Evolutionary conservation across 176 grass and related monocot genomes (phyloP).

Genomic region (Avena eriantha): DNA sequence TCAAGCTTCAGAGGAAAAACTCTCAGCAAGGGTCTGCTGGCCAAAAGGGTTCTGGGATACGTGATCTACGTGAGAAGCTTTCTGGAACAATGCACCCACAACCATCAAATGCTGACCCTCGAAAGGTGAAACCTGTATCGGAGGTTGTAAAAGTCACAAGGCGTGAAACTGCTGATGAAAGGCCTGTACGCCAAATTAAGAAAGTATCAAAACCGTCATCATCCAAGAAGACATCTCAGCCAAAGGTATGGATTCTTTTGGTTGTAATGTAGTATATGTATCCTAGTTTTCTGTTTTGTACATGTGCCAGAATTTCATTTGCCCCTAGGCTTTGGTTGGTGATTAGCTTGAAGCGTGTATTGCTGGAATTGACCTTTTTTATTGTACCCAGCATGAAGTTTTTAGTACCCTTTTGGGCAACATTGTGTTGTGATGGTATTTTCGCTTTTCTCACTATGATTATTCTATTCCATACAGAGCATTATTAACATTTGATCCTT

Average conservation of each 20-base stretch:
- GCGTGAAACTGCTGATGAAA: conserved; percentile 56
- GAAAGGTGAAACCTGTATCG: conserved; percentile 57
- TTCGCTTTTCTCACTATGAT: neutral
- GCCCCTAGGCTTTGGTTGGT: neutral
- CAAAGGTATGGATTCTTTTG: conserved; percentile 55
- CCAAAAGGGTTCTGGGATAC: conserved; percentile 46
- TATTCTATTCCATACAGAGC: neutral
- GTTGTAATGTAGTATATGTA: neutral
- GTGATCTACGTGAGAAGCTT: conserved; percentile 89
- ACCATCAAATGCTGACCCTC: conserved; percentile 52
- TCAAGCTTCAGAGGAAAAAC: conserved; percentile 84
- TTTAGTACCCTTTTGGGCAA: neutral
- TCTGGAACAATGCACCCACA: conserved; percentile 75
- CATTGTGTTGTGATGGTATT: neutral
- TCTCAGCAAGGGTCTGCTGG: conserved; percentile 49
- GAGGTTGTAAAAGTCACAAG: conserved; percentile 67
- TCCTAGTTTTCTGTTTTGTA: neutral
- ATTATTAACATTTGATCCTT: neutral
- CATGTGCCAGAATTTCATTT: conserved; percentile 13
- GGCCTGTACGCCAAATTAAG: conserved; percentile 58
- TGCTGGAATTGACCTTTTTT: neutral
- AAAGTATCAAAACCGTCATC: conserved; percentile 58
- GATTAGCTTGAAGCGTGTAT: neutral
- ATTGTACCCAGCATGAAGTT: neutral
- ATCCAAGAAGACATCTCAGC: conserved; percentile 71